phyloP scores from a whole-genome alignment of 169 alveolate species.

The Plasmodium sp. region DNA sequence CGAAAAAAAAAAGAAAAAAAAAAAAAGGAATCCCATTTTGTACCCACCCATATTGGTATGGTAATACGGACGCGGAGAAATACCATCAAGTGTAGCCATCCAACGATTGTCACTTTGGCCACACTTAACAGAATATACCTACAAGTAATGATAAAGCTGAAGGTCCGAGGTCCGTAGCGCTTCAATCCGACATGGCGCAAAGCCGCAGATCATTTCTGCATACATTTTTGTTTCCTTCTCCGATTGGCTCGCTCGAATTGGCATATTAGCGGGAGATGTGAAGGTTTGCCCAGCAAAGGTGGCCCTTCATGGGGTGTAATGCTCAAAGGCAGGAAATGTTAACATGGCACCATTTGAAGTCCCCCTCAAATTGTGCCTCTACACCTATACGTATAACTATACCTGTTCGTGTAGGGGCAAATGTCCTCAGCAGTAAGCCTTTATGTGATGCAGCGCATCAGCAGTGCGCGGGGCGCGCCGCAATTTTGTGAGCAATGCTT shows the following conservation, averaged over 20 bases:
- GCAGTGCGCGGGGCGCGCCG: neutral
- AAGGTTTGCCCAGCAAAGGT: neutral
- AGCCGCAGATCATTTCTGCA: neutral
- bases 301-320: neutral
- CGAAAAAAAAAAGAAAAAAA: neutral
- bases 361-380: neutral
- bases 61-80: neutral
- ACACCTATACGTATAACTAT: neutral
- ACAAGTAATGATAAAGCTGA: neutral
- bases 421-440: neutral
- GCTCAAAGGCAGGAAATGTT: neutral
- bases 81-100: neutral
- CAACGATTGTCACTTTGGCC: neutral
- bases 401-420: neutral
- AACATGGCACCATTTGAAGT: neutral
- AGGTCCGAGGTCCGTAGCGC: neutral
- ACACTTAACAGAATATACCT: neutral
- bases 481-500: neutral
- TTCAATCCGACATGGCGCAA: neutral
- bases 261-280: neutral
- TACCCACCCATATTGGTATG: neutral
- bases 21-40: neutral
- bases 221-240: neutral
- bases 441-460: neutral
- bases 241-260: neutral